phyloP scores from a whole-genome alignment of 306 rosid species.

The Corylus heterophylla region DNA sequence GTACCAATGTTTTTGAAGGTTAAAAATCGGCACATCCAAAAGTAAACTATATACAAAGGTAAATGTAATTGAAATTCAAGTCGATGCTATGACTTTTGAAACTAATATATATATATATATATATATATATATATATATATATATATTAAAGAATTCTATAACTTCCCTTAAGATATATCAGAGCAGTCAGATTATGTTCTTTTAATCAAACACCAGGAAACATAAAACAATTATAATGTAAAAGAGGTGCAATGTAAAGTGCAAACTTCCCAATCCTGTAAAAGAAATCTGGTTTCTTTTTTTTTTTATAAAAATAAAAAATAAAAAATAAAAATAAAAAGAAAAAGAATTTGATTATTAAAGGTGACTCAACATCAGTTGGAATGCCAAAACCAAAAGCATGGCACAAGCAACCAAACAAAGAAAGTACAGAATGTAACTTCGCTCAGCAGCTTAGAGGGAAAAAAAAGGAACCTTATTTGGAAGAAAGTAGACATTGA shows the following conservation, averaged over 20 bases:
- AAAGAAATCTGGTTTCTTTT: neutral
- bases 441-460: neutral
- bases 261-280: neutral
- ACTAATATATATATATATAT: neutral
- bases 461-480: constrained; percentile 51
- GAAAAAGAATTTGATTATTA: neutral
- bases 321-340: too few species aligned
- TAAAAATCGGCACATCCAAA: neutral
- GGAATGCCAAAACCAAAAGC: neutral
- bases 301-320: too few species aligned
- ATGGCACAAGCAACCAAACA: neutral
- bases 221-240: neutral
- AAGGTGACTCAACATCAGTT: neutral
- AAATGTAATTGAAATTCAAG: neutral
- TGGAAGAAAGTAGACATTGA: constrained; percentile 76
- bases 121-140: too few species aligned
- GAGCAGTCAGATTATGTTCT: neutral
- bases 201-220: neutral
- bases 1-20: neutral
- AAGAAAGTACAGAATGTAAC: constrained; percentile 16
- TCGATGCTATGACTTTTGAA: neutral
- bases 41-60: neutral
- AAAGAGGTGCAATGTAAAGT: neutral
- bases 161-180: neutral
- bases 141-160: too few species aligned